These are phyloP conservation scores for Backusella luteola DNA, from an alignment of 192 early-diverging fungal genomes.

Conservation along the genomic window DNA sequence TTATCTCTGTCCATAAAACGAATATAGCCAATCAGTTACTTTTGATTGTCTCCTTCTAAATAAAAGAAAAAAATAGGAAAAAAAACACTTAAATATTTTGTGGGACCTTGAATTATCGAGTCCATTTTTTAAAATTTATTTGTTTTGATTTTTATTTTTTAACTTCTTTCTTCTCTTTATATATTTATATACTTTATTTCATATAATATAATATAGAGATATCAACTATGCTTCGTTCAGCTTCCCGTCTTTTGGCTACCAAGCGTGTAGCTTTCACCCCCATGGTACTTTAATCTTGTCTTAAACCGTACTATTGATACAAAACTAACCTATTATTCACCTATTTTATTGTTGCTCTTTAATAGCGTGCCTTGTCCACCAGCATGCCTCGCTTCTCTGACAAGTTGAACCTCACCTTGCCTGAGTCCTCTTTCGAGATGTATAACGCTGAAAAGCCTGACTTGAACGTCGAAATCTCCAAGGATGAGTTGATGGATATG, in stretches of 20 bases:
- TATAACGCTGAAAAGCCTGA: slow-evolving; percentile 83
- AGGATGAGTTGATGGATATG: slow-evolving; percentile 73
- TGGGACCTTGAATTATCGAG: slow-evolving; percentile 8
- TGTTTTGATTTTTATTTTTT: slow-evolving; percentile 13
- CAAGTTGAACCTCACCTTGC: slow-evolving; percentile 68
- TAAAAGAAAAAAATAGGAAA: background rate
- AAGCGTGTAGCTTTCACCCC: slow-evolving; percentile 23
- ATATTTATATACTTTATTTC: slow-evolving; percentile 13
- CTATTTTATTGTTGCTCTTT: background rate
- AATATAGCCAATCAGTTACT: slow-evolving; percentile 7
- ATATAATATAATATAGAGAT: slow-evolving; percentile 10
- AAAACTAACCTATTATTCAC: background rate
- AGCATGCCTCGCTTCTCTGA: slow-evolving; percentile 24
- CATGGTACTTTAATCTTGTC: background rate
- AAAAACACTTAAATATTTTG: slow-evolving; percentile 11
- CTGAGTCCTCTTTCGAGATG: slow-evolving; percentile 69
- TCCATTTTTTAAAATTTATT: slow-evolving; percentile 4
- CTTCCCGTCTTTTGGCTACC: slow-evolving; percentile 35
- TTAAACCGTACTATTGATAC: background rate
- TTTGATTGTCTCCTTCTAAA: slow-evolving; percentile 7
- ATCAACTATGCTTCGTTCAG: slow-evolving; percentile 35
- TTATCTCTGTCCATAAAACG: background rate
- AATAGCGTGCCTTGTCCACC: slow-evolving; percentile 39
- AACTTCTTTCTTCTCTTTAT: slow-evolving; percentile 12
- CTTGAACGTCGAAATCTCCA: slow-evolving; percentile 60